Evolutionary conservation across 23 red algal species (phyloP), one percentile per base, ranked within the genome.

Genomic region (Chondrus crispus): DNA sequence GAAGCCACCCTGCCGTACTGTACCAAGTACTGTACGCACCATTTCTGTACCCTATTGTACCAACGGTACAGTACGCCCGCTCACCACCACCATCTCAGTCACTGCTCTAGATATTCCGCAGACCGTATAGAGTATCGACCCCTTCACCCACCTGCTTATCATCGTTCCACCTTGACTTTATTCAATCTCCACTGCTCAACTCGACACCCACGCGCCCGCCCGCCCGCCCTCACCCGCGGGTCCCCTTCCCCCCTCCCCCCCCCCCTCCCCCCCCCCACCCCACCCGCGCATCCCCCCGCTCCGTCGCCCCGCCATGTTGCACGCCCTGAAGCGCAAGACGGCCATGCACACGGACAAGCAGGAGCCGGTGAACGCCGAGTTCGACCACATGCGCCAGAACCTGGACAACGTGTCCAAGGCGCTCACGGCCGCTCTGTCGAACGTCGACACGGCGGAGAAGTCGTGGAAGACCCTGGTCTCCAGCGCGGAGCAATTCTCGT

Each of bases 361-460:
- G 13, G 87, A 90, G 43, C 87, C 87, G 2, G 74, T 86, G 18
- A 80, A 86, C 81, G 70, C 80, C 68, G 90, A 93, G 72, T 85
- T 85, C 16, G 90, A 85, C 26, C 76, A 49, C 18, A 57, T 85
- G 33, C 62, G 63, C 19, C 41, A 68, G 33, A 85, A 84, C 40
- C 70, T 93, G 18, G 55, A 54, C 45, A 86, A 93, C 51, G 70
- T 93, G 1, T 69, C 80, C n/a, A 86, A 85, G 48, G 80, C 90
- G 11, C 35, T 93, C 44, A n/a, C 54, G 10, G 63, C 80, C 11
- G 90, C 80, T 14, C 38, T 86, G 10, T 33, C 46, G 42, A 69
- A 85, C 35, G 69, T 86, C 18, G 90, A 79, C 39, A 53, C 77
- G 13, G 68, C 63, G 37, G 71, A 86, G 14, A 77, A 80, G 6